Evolutionary conservation across 75 land plant genomes (phyloP).

Genomic region (Azolla pinnata): DNA sequence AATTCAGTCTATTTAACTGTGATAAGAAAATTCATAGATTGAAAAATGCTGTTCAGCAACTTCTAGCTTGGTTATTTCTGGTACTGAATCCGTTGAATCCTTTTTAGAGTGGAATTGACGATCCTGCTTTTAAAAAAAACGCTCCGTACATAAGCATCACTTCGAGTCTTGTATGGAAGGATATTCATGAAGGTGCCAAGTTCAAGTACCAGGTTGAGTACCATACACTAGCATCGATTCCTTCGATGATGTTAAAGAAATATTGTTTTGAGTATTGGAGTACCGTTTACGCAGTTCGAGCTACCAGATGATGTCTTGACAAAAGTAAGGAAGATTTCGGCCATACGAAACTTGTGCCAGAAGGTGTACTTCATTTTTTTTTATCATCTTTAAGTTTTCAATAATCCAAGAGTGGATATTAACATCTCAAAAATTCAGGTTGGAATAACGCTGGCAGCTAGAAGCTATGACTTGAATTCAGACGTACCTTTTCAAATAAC

Average conservation of each 20-base stretch:
- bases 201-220: constrained; percentile 91
- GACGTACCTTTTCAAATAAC: constrained; percentile 56
- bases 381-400: neutral
- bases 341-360: constrained; percentile 76
- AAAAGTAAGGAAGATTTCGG: constrained; percentile 56
- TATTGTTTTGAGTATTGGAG: too few relatives aligned
- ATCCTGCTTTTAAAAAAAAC: too few relatives aligned
- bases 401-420: neutral
- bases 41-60: too few relatives aligned
- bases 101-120: constrained; percentile 17
- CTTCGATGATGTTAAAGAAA: too few relatives aligned
- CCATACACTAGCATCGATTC: too few relatives aligned
- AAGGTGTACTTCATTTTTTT: constrained; percentile 43
- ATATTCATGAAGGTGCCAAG: constrained; percentile 67
- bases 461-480: constrained; percentile 55
- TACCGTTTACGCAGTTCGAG: constrained; percentile 50
- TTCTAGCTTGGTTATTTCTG: too few relatives aligned
- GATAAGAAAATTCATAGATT: too few relatives aligned
- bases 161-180: constrained; percentile 68
- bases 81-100: too few relatives aligned
- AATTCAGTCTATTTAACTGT: too few relatives aligned
- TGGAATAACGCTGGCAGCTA: constrained; percentile 69
- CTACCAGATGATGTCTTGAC: constrained; percentile 64
- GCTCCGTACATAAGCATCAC: constrained; percentile 47
- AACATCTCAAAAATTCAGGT: too few relatives aligned